Conservation (phyloP, 306 rosid species). For the Luffa acutangula region DNA sequence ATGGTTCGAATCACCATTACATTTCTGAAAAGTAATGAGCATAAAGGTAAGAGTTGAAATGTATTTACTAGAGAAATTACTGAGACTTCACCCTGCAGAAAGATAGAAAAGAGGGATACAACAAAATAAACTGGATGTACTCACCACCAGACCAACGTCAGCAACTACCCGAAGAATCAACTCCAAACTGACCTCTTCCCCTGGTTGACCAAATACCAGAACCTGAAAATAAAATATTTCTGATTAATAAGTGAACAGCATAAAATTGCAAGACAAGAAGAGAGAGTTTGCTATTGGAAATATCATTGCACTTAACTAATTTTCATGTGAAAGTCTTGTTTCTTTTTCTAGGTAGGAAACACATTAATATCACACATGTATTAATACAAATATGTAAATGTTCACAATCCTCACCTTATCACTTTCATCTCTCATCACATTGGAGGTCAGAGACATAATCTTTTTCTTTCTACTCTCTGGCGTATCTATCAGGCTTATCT, state of each 20-base stretch:
- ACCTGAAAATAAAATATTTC: conserved; percentile 35
- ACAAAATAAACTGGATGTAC: conserved; percentile 13
- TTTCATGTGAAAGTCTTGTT: background rate
- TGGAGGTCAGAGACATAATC: conserved; percentile 61
- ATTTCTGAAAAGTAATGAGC: background rate
- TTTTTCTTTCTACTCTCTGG: conserved; percentile 51
- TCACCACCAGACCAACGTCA: conserved; percentile 75
- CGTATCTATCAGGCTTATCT: conserved; percentile 76
- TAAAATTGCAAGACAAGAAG: background rate
- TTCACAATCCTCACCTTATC: conserved; percentile 51
- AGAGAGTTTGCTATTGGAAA: background rate
- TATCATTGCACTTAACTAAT: background rate
- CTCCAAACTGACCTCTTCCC: conserved; percentile 94
- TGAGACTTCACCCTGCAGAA: background rate
- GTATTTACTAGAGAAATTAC: background rate
- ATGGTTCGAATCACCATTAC: background rate
- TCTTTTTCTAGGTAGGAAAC: background rate
- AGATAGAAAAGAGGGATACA: background rate
- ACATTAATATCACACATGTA: background rate
- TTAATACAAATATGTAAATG: background rate
- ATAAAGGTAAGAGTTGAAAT: background rate
- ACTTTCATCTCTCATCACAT: conserved; percentile 85
- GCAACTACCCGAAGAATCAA: conserved; percentile 92
- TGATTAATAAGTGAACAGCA: background rate
- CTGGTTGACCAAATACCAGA: conserved; percentile 74